A percentile compares a stretch with the other conserved stretches of the same genome.
Conservation (phyloP, 768 basidiomycete species). For the Serendipita sp. region DNA sequence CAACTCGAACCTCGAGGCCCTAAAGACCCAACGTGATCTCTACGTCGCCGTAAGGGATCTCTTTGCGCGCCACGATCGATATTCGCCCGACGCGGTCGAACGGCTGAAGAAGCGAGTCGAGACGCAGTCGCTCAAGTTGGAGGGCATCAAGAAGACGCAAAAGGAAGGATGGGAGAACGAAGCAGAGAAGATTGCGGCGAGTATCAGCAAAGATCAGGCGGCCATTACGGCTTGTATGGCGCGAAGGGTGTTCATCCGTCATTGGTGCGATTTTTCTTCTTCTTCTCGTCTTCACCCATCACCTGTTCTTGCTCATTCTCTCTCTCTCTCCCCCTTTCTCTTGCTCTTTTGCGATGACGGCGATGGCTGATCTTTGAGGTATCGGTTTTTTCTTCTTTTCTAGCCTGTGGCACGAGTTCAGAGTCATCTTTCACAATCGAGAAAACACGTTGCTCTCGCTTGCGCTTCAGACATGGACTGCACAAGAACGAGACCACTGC, state of each 20-base stretch:
- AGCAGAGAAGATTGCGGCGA: conserved; percentile 50
- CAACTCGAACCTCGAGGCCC: not conserved
- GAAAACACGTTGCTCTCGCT: conserved; percentile 71
- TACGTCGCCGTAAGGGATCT: conserved; percentile 78
- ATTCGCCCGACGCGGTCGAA: conserved; percentile 78
- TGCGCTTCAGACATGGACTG: conserved; percentile 53
- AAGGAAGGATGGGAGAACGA: conserved; percentile 82
- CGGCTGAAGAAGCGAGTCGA: conserved; percentile 77
- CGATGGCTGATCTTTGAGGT: not conserved
- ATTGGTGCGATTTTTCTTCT: conserved; percentile 37
- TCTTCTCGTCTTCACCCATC: not conserved
- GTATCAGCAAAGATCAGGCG: conserved; percentile 75
- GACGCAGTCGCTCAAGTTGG: conserved; percentile 53
- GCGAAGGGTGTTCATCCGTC: conserved; percentile 72
- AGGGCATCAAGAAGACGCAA: conserved; percentile 46
- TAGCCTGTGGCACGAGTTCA: conserved; percentile 93
- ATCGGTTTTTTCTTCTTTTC: not conserved
- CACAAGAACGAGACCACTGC: conserved; percentile 54
- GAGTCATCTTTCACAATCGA: conserved; percentile 77
- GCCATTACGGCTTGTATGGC: conserved; percentile 57
- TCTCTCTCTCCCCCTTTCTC: not conserved
- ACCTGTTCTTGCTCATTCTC: no score
- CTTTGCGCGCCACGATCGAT: conserved; percentile 72
- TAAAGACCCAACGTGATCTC: conserved; percentile 60
- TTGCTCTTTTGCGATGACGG: conserved; percentile 1